Base-by-base conservation (phyloP, 345 rosid species). In the Alliaria petiolata region DNA sequence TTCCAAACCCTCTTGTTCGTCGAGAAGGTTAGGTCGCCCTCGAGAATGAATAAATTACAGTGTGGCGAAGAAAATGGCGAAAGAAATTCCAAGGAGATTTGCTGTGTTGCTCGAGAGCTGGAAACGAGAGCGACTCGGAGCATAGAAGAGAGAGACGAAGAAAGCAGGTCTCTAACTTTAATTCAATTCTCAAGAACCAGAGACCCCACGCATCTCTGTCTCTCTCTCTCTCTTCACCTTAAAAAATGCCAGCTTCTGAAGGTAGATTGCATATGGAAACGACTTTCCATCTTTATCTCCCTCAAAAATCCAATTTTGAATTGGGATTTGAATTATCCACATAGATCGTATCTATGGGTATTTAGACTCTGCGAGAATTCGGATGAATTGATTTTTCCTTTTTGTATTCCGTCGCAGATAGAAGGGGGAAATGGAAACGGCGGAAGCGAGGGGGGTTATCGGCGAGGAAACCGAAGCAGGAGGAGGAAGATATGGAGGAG, bases 371-470 rank as follows among this genome's bases (percentile, higher is more conserved):
- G 38, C 36, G 50, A 39, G 44, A 36, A 58, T 22, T 46, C 15
- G 44, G 56, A 35, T 69, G 77, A 62, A 39, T 46, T 73, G 36
- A 61, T 20, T 69, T 65, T 59, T 17, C 15, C 33, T n/a, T 15
- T 40, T 65, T 4, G n/a, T 42, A 49, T 74, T 71, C 43, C 34
- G 36, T 47, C 58, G 66, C 83, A 85, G 97, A 89, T 74, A 85
- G 85, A 22, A 82, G 92, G 20, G 91, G 91, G 62, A 88, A 81
- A 81, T 91, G 97, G 97, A 91, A 88, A 83, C 75, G 90, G 79
- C 79, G 88, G 62, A 85, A 81, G 85, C 80, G 95, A 61, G 95
- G 88, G 31, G 81, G 72, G 3, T 44, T 71, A 51, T 30, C 62
- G 15, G 72, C 85, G 43, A 85, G 91, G 67, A 89, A 83, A 13